Evolutionary conservation across 345 rosid genomes (phyloP).

Genomic region (Sonneratia caseolaris): DNA sequence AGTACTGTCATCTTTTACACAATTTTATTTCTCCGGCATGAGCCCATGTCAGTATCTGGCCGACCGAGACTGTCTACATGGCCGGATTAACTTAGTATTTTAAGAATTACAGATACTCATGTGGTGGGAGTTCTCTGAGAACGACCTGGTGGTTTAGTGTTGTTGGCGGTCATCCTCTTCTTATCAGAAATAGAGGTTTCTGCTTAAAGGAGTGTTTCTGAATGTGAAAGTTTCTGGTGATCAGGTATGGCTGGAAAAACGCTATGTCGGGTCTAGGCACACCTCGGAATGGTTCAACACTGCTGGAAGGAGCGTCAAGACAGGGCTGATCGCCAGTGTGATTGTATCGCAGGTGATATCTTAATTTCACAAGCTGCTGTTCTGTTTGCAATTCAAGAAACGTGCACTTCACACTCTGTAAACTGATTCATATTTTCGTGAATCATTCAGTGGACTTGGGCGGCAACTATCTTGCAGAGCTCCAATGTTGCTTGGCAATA

Average conservation of each 20-base stretch:
- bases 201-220: not conserved
- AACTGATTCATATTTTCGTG: not conserved
- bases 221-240: not conserved
- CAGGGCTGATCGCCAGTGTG: conserved; percentile 91
- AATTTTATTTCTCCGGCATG: too few relatives aligned
- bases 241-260: conserved; percentile 85
- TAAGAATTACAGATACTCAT: too few relatives aligned
- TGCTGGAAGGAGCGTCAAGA: conserved; percentile 90
- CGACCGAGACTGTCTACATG: too few relatives aligned
- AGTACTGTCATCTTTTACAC: too few relatives aligned
- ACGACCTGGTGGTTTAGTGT: too few relatives aligned
- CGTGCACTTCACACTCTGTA: not conserved
- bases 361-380: not conserved
- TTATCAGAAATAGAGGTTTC: not conserved
- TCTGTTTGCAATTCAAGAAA: not conserved
- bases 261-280: conserved; percentile 75
- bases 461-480: conserved; percentile 94
- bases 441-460: conserved; percentile 80
- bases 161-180: too few relatives aligned
- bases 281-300: conserved; percentile 98
- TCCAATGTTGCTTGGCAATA: conserved; percentile 94
- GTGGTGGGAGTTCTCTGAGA: too few relatives aligned
- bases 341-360: conserved; percentile 70
- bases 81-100: too few relatives aligned
- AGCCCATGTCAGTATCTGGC: too few relatives aligned